Conservation (phyloP, 2,329 filamentous ascomycete species). For the Fusarium odoratissimum region DNA sequence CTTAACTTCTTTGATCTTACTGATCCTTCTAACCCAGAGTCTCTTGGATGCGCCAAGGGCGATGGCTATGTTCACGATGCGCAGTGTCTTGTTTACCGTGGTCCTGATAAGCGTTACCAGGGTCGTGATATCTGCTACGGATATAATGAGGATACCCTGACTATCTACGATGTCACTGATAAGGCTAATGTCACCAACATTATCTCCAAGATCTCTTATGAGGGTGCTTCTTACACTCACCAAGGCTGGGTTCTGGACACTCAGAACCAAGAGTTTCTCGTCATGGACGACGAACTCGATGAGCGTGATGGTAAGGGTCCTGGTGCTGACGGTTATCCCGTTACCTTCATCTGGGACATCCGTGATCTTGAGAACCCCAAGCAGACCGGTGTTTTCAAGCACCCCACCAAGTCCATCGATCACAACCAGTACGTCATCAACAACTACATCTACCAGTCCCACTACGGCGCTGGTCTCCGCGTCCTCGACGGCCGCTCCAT, state of each 20-base stretch:
- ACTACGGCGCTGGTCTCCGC: constrained; percentile 62
- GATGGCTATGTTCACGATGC: constrained; percentile 72
- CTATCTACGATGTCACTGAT: constrained; percentile 65
- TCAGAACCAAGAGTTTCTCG: constrained; percentile 57
- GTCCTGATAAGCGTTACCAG: constrained; percentile 60
- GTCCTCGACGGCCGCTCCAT: constrained; percentile 53
- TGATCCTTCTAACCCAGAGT: constrained; percentile 63
- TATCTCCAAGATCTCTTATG: constrained; percentile 64
- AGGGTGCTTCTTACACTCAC: constrained; percentile 68
- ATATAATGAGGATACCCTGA: constrained; percentile 65
- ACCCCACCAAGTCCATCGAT: constrained; percentile 56
- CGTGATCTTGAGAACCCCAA: constrained; percentile 55
- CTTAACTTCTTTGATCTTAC: constrained; percentile 69
- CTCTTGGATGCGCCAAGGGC: constrained; percentile 62
- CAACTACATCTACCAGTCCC: constrained; percentile 60
- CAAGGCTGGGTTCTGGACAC: constrained; percentile 66
- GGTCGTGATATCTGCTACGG: constrained; percentile 67
- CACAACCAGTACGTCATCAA: constrained; percentile 62
- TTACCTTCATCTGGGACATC: constrained; percentile 65
- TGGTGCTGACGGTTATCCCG: constrained; percentile 57
- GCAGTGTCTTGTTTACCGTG: constrained; percentile 66
- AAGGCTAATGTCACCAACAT: constrained; percentile 58
- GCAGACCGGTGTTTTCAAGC: constrained; percentile 57
- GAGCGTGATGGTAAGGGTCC: constrained; percentile 56
- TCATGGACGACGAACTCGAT: constrained; percentile 66